A percentile compares a stretch with the other conserved stretches of the same genome.
phyloP scores from a whole-genome alignment of 805 yeast species.

The Kazachstania martiniae region DNA sequence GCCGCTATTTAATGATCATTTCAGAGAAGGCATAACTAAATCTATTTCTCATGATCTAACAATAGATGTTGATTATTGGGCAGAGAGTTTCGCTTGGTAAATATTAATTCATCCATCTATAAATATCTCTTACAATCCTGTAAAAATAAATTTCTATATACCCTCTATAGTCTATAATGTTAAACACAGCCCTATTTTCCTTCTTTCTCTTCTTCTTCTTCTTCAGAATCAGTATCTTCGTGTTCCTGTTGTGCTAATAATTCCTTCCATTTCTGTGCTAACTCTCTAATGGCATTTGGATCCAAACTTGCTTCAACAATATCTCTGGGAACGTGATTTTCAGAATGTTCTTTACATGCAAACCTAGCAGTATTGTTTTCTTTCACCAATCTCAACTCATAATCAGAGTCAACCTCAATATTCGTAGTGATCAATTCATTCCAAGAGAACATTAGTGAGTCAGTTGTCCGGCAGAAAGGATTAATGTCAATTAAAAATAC shows the following conservation, averaged over 20 bases:
- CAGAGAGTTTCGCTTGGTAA: slow-evolving; percentile 28
- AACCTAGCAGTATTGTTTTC: slow-evolving; percentile 65
- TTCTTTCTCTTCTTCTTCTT: slow-evolving; percentile 2
- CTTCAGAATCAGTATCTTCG: slow-evolving; percentile 10
- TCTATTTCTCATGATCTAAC: slow-evolving; percentile 22
- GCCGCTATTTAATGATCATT: slow-evolving; percentile 42
- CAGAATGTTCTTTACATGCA: slow-evolving; percentile 73
- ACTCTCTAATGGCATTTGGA: slow-evolving; percentile 56
- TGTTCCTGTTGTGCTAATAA: slow-evolving; percentile 22
- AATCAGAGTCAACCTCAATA: slow-evolving; percentile 22
- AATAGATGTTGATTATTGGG: slow-evolving; percentile 24
- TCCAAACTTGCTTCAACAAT: slow-evolving; percentile 74
- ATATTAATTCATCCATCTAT: neutral
- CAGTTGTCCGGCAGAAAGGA: slow-evolving; percentile 73
- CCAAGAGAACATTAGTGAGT: slow-evolving; percentile 75
- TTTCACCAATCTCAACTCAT: slow-evolving; percentile 55
- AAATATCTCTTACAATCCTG: neutral
- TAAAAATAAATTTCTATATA: neutral
- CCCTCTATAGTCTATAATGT: neutral
- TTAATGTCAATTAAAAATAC: slow-evolving; percentile 76
- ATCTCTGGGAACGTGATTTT: slow-evolving; percentile 86
- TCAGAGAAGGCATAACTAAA: slow-evolving; percentile 38
- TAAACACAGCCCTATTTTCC: neutral
- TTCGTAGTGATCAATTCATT: slow-evolving; percentile 43
- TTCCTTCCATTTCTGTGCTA: slow-evolving; percentile 51